Evolutionary conservation across 108 stramenopile species (phyloP), one percentile per base, ranked within the genome.

Genomic region (Discostella pseudostelligera): DNA sequence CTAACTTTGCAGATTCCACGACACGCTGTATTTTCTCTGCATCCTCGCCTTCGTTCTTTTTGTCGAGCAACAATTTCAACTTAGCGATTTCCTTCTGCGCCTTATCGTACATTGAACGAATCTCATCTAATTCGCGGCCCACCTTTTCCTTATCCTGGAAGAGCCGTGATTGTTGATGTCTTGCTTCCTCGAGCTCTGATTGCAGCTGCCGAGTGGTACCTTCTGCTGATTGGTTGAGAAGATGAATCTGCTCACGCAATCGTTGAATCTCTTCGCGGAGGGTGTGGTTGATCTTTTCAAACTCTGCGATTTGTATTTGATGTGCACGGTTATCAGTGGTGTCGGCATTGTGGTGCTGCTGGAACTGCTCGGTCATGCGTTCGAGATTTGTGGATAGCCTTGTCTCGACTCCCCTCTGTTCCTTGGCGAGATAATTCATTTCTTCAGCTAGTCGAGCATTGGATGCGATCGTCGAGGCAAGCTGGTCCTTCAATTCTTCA

Each of bases 121-220:
- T 2, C 8, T 56, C 56, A n/a, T 39, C 58, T 14, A 59, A 59
- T 44, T 40, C 25, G 37, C 4, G 4, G 4, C 39, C 25, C 22
- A 59, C 16, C 16, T n/a, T 59, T 40, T 59, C 37, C 22, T 59
- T 59, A 26, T 59, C 58, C 37, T 59, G 58, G 17, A 37, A 40
- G 58, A 59, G 58, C 22, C 28, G 14, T 37, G 28, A 25, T 39
- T 39, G 24, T 59, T 42, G 37, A 8, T 13, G 7, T 36, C 60
- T 70, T 35, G 60, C 60, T 14, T 57, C 53, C 2, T 70, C 69
- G 10, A 53, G 17, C 36, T 70, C 69, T 1, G 22, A 44, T 14
- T 61, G 57, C 1, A 70, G 39, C 50, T 61, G 17, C 4, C n/a
- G 26, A 9, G 35, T 9, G n/a, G 42, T 55, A 20, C 16, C n/a